Percentiles rank a stretch among this genome's conserved stretches.
Evolutionary conservation across 805 yeast species (phyloP).

Genomic region (Kodamaea kaohsiungensis): DNA sequence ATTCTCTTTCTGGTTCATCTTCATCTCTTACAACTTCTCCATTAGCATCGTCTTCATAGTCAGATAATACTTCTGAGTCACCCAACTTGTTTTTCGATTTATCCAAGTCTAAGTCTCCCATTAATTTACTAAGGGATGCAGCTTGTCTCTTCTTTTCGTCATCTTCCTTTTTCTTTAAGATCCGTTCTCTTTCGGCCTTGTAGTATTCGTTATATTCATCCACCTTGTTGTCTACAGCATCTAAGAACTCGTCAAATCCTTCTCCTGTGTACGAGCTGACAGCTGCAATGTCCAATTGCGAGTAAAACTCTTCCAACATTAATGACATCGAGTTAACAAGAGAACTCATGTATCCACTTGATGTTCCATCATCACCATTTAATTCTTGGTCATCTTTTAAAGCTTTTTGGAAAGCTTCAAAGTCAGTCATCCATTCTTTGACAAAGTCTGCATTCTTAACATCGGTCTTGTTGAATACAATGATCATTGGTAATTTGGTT

Average conservation of each 20-base stretch:
- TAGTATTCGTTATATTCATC: slow-evolving; percentile 85
- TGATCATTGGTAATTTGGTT: slow-evolving; percentile 93
- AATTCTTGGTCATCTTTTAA: slow-evolving; percentile 65
- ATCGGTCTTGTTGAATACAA: slow-evolving; percentile 95
- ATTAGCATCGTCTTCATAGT: slow-evolving; percentile 49
- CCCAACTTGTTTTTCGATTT: slow-evolving; percentile 28
- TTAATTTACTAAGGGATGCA: slow-evolving; percentile 65
- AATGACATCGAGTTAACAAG: slow-evolving; percentile 92
- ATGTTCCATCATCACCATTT: slow-evolving; percentile 58
- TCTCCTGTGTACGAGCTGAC: slow-evolving; percentile 91
- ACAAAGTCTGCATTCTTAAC: slow-evolving; percentile 84
- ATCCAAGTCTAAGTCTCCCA: slow-evolving; percentile 80
- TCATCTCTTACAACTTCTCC: slow-evolving; percentile 52
- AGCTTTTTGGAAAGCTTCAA: slow-evolving; percentile 86
- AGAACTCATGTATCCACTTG: slow-evolving; percentile 92
- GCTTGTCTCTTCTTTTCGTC: slow-evolving; percentile 73
- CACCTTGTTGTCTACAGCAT: slow-evolving; percentile 82
- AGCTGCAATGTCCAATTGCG: slow-evolving; percentile 88
- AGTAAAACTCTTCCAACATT: slow-evolving; percentile 94
- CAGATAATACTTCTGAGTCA: slow-evolving; percentile 53
- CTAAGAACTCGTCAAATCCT: slow-evolving; percentile 88
- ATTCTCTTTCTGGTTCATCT: slow-evolving; percentile 56
- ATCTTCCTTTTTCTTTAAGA: slow-evolving; percentile 72
- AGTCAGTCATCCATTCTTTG: slow-evolving; percentile 96
- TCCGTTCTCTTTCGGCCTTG: slow-evolving; percentile 81